Base-by-base conservation (phyloP, 192 early-diverging fungal genomes). In the Ambispora gerdemannii region DNA sequence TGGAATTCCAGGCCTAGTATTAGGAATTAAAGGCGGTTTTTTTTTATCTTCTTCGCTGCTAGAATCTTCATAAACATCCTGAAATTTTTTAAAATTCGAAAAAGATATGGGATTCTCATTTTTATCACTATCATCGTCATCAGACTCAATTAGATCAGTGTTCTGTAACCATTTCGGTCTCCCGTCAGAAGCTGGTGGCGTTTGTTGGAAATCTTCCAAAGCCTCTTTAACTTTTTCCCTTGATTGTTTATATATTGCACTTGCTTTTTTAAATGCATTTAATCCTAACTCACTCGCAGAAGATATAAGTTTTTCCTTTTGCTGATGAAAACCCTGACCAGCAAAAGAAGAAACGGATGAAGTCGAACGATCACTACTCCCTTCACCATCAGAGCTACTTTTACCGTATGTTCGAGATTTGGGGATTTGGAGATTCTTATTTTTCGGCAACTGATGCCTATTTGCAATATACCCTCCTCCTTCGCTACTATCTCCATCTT, bases 201-300 rank as follows among this genome's bases (percentile, higher is more conserved):
- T 70, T 31, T 86, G 80, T 56, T 43, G 38, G 15, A 87, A 82
- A 31, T 87, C 86, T 30, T 84, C 86, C 63, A 84, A 78, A 8
- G 86, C 86, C 27, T 82, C 81, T 58, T 83, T 82, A 22, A 89
- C 78, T 32, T 81, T 87, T 43, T 86, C 84, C 35, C 77, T 71
- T 3, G 89, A 80, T 65, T 88, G 86, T 33, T 87, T 79, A 32
- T 88, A 81, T 28, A 91, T 72, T 24, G 76, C 74, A 66, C 87
- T 90, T 4, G 91, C 91, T 71, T 88, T 88, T 27, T 82, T 84
- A 27, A 86, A 84, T 1, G 90, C 76, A n/a, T 76, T 85, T 30
- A 78, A 77, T 34, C 88, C 89, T 47, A 89, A 72, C 22, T 80
- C 80, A 31, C 79, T 82, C 15, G 88, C 87, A 20, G 82, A 77